A percentile compares a stretch with the other conserved stretches of the same genome.
Evolutionary conservation across 2,329 filamentous ascomycete genomes (phyloP).

Genomic region (Elsinoe batatas): DNA sequence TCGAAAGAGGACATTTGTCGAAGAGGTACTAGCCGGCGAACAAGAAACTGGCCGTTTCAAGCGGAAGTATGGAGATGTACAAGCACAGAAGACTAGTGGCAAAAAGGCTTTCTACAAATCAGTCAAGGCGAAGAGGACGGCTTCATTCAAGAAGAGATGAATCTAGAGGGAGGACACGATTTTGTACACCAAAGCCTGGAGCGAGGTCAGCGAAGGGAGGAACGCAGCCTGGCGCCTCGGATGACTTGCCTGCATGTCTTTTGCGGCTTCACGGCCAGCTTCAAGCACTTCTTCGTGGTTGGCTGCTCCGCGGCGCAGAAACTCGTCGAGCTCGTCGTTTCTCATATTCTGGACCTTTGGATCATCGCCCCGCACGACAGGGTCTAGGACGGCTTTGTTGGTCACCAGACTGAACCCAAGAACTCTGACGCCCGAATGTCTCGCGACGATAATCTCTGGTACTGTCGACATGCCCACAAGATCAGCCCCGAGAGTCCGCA

Average conservation of each 20-base stretch:
- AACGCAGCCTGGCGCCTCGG: neutral
- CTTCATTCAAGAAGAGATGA: constrained; percentile 26
- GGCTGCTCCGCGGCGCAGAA: constrained; percentile 50
- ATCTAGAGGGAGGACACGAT: constrained; percentile 16
- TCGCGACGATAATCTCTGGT: constrained; percentile 56
- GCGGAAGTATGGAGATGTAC: constrained; percentile 78
- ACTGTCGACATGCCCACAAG: constrained; percentile 64
- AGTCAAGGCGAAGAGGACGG: constrained; percentile 50
- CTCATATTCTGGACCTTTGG: constrained; percentile 41
- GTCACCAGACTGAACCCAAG: constrained; percentile 58
- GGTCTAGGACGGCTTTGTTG: constrained; percentile 52
- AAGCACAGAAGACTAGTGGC: constrained; percentile 71
- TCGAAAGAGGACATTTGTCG: constrained; percentile 74
- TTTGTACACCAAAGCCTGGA: constrained; percentile 16
- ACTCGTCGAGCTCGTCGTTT: constrained; percentile 42
- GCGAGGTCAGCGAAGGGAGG: neutral
- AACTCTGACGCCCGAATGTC: constrained; percentile 53
- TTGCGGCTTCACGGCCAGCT: constrained; percentile 48
- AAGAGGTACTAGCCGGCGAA: constrained; percentile 67
- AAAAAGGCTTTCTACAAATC: constrained; percentile 86
- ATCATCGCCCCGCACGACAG: constrained; percentile 50
- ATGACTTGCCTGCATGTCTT: constrained; percentile 46
- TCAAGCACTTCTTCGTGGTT: constrained; percentile 58
- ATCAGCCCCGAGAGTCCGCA: constrained; percentile 52
- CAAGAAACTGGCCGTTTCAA: constrained; percentile 63